phyloP scores from a whole-genome alignment of 1,284 basidiomycete species.

The Xanthoconium separans region DNA sequence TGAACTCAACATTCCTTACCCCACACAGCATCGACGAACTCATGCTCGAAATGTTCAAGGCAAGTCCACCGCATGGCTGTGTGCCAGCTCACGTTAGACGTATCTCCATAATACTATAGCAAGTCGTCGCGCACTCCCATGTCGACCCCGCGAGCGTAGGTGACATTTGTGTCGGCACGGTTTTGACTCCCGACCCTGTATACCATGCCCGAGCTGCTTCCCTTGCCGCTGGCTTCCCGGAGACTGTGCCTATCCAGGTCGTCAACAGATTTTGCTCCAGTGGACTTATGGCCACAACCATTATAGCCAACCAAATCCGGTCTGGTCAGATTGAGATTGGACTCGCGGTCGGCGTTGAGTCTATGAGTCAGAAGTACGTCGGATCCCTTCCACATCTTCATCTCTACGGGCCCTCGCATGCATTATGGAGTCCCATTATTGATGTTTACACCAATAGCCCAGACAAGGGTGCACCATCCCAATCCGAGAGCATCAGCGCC shows the following conservation, averaged over 20 bases:
- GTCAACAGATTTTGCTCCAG: constrained; percentile 82
- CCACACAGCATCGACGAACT: constrained; percentile 67
- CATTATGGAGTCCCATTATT: background rate
- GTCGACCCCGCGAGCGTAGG: constrained; percentile 71
- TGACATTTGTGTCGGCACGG: constrained; percentile 79
- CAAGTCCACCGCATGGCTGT: constrained; percentile 21
- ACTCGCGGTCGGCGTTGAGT: constrained; percentile 81
- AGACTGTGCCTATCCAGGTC: constrained; percentile 70
- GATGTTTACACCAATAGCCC: constrained; percentile 43
- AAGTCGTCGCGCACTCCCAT: constrained; percentile 57
- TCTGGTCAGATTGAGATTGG: constrained; percentile 84
- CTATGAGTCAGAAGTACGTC: constrained; percentile 75
- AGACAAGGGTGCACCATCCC: constrained; percentile 59
- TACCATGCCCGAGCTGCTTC: constrained; percentile 74
- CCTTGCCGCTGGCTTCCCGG: constrained; percentile 80
- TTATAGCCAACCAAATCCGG: constrained; percentile 79
- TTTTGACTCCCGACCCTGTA: constrained; percentile 56
- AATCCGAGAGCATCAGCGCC: constrained; percentile 57
- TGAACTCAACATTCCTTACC: constrained; percentile 3
- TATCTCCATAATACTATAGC: constrained; percentile 37
- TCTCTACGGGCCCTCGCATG: background rate
- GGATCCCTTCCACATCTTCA: background rate
- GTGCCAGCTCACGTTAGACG: background rate
- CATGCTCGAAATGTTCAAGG: constrained; percentile 76
- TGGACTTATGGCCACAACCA: constrained; percentile 71